Evolutionary conservation across 306 rosid genomes (phyloP), one percentile per base, ranked within the genome.

Genomic region (Quercus cerris): DNA sequence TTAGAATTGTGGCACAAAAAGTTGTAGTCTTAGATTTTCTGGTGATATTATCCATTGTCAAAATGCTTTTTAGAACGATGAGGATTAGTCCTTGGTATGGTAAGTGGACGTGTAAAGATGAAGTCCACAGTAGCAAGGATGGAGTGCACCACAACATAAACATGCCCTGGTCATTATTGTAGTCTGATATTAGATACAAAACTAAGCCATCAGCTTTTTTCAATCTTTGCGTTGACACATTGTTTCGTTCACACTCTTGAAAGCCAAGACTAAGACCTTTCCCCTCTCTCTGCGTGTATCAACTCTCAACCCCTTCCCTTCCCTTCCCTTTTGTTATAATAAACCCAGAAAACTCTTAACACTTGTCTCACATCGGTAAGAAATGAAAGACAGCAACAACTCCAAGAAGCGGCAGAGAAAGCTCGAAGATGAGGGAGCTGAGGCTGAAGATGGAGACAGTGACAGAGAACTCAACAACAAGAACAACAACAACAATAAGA

Each of bases 141-240:
- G 54, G 54, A 49, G 46, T 41, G 46, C 2, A 41, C 12, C 12
- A 8, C 11, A 41, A 8, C 11, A 41, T 8, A 41, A 41, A 41
- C 46, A 41, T 41, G 12, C 46, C 46, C 46, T 41, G 46, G 46
- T 41, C 46, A 41, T 41, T 8, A 41, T 41, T 41, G 46, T 41
- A 41, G 11, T 8, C 46, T 41, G 46, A 41, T 41, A 41, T 41
- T 38, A 8, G 2, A 41, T 2, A 41, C 46, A 41, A 58, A 46
- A 55, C 61, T 19, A 12, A 7, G 11, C 6, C 44, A 30, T 41
- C 44, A 46, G 19, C 38, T 0, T 9, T 68, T 3, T 18, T 13
- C 14, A 68, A 81, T 64, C 27, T 31, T 5, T 25, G 77, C 12
- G 89, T 83, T 86, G 89, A 85, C 86, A 83, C 81, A 46, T 79